Conservation (phyloP, 495 filamentous ascomycete species). For the Letharia lupina region DNA sequence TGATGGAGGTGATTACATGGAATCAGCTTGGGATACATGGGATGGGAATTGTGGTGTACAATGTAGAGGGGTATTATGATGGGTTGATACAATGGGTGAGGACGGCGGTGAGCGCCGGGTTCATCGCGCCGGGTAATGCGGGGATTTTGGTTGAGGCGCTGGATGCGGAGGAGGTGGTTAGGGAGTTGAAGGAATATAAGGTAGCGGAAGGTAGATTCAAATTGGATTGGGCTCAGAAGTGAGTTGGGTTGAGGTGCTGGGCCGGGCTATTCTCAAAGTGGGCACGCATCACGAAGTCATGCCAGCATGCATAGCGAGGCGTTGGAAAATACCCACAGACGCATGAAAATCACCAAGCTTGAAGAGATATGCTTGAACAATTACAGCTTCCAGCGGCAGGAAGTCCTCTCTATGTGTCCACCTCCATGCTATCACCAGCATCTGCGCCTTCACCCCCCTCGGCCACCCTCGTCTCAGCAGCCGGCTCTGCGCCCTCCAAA, state of each 20-base stretch:
- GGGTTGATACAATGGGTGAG: slow-evolving; percentile 75
- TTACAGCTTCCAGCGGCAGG: not conserved
- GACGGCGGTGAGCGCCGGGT: slow-evolving; percentile 67
- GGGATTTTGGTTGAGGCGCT: slow-evolving; percentile 71
- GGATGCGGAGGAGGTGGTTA: slow-evolving; percentile 61
- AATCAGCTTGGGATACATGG: slow-evolving; percentile 94
- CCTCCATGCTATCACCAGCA: slow-evolving; percentile 38
- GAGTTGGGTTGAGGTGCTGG: slow-evolving; percentile 11
- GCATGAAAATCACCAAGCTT: not conserved
- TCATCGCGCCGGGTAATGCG: slow-evolving; percentile 58
- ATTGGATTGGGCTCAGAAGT: slow-evolving; percentile 72
- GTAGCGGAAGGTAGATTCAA: slow-evolving; percentile 64
- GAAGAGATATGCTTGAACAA: not conserved
- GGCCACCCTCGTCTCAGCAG: slow-evolving; percentile 42
- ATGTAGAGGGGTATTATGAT: slow-evolving; percentile 87
- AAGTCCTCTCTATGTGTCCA: slow-evolving; percentile 29
- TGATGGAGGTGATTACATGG: slow-evolving; percentile 96
- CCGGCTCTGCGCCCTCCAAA: slow-evolving; percentile 63
- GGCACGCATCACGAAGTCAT: not conserved
- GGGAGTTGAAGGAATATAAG: slow-evolving; percentile 63
- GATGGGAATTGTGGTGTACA: slow-evolving; percentile 69
- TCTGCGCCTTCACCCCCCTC: slow-evolving; percentile 40
- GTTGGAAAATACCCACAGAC: slow-evolving; percentile 3
- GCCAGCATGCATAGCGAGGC: slow-evolving; percentile 18
- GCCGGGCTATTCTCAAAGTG: not conserved